phyloP scores from a whole-genome alignment of 2,329 filamentous ascomycete genomes.

The Huntiella savannae region DNA sequence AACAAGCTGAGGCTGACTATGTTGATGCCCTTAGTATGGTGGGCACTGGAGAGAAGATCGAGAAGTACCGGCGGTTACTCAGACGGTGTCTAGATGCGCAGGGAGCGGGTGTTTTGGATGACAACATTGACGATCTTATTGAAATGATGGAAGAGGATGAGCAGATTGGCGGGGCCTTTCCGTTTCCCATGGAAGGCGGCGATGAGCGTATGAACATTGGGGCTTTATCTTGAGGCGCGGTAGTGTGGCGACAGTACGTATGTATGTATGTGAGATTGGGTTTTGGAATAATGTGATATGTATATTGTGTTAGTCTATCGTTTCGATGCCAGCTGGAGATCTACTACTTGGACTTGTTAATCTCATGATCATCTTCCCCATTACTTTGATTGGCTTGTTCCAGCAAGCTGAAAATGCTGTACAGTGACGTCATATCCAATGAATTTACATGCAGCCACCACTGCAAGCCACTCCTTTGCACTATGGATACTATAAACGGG shows the following conservation, averaged over 20 bases:
- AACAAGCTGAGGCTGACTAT: slow-evolving; percentile 45
- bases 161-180: slow-evolving; percentile 23
- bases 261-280: background rate
- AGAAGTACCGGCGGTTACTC: slow-evolving; percentile 52
- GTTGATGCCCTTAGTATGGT: slow-evolving; percentile 48
- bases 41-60: slow-evolving; percentile 53
- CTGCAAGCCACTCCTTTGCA: no score
- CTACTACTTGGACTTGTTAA: no score
- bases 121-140: slow-evolving; percentile 40
- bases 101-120: slow-evolving; percentile 49
- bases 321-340: no score
- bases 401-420: no score
- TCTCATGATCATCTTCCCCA: no score
- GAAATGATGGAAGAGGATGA: slow-evolving; percentile 44
- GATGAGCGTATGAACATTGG: slow-evolving; percentile 15
- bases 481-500: no score
- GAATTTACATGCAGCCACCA: no score
- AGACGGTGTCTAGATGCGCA: slow-evolving; percentile 47
- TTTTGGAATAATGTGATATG: background rate
- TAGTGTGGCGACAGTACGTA: background rate
- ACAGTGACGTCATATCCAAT: no score
- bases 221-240: background rate
- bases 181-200: slow-evolving; percentile 15
- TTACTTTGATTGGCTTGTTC: no score
- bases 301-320: background rate